phyloP scores from a whole-genome alignment of 176 grass and related monocot genomes.

The Avena insularis region DNA sequence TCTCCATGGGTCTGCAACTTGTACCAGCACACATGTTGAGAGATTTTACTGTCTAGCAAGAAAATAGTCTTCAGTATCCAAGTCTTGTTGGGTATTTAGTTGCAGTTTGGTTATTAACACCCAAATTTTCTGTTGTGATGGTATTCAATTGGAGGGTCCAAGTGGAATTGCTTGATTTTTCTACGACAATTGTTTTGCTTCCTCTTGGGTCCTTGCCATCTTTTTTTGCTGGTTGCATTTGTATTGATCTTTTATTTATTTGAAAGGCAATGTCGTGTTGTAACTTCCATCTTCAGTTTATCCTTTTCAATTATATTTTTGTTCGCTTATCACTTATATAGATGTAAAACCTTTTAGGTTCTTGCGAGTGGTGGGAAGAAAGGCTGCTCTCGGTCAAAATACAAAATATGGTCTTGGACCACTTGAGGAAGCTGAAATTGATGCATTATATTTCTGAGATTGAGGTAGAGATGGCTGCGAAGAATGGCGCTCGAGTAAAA shows the following conservation, averaged over 20 bases:
- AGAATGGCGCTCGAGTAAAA: conserved; percentile 62
- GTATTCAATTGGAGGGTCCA: background rate
- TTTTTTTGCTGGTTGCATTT: background rate
- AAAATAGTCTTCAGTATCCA: background rate
- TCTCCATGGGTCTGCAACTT: background rate
- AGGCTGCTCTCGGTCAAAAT: conserved; percentile 3
- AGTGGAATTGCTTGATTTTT: conserved; percentile 3
- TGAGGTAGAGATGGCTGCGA: conserved; percentile 82
- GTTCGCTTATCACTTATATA: background rate
- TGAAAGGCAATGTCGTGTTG: background rate
- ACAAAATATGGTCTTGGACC: conserved; percentile 58
- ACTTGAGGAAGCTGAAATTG: conserved; percentile 75
- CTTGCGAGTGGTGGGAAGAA: conserved; percentile 85
- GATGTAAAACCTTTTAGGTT: conserved; percentile 50
- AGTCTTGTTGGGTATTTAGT: conserved; percentile 25
- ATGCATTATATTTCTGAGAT: conserved; percentile 85
- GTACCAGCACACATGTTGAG: background rate
- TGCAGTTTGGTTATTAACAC: background rate
- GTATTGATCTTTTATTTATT: background rate
- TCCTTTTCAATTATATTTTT: conserved; percentile 3
- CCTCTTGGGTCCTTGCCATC: background rate
- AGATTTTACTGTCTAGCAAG: background rate
- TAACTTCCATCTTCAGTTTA: conserved; percentile 19
- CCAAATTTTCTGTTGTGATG: background rate
- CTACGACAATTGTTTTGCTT: background rate